Evolutionary conservation across 352 stramenopile genomes (phyloP), one percentile per base, ranked within the genome.

Genomic region (Phytophthora ramorum): DNA sequence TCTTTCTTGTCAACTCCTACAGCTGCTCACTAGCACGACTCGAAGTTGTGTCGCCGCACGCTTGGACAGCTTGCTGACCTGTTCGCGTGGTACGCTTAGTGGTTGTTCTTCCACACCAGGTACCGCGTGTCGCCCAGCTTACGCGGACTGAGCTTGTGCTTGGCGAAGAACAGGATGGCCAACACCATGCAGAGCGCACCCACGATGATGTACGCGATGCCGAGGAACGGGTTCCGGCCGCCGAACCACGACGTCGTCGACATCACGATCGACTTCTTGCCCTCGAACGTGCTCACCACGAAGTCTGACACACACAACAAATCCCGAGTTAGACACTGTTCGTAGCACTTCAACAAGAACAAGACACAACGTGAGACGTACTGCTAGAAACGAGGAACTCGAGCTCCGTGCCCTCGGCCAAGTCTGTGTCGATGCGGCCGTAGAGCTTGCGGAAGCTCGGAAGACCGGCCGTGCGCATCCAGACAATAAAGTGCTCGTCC

Each of bases 401-500:
- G 17, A 99, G 71, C 59, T 87, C 84, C 19, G 90, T 96, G 55
- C 95, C 96, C 8, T 81, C 79, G 1, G 81, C 71, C 52, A 99
- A 89, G 57, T 97, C 88, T 60, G 83, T 78, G 56, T 99, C 85
- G 81, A 99, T 98, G 56, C 95, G 97, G 34, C 97, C 98, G 76
- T 99, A 99, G n/a, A 99, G 88, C 79, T 99, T 99, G 43, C 98
- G 94, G 83, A 99, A 99, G 48, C 86, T 97, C 6, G 97, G 96
- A n/a, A 99, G 81, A 17, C 93, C 97, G 0, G 98, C 98, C 16
- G 95, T 98, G 35, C 97, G 87, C 98, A 99, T 99, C 98, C 98
- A 99, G 16, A 99, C 97, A 44, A 99, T 98, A 81, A 99, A 99
- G 78, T 99, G 98, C 78, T 99, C 98, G 77, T 99, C 97, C 60